A percentile compares a stretch with the other conserved stretches of the same genome.
Conservation (phyloP, 306 rosid species). For the Begonia fuchsioides region DNA sequence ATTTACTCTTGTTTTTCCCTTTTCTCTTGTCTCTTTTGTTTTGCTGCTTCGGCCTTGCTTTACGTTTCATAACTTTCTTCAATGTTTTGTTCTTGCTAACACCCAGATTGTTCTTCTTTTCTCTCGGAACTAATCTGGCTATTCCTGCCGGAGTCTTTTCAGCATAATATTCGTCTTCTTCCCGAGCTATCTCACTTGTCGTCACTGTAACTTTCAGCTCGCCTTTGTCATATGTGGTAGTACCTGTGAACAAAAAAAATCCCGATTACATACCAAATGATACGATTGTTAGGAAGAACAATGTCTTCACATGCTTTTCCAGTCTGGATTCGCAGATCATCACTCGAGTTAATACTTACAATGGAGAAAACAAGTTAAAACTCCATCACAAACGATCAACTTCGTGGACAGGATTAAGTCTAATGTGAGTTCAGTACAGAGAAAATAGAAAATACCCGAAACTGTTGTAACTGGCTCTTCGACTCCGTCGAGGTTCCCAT, state of each 20-base stretch:
- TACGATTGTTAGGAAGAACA: too few relatives aligned
- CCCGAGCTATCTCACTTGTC: slow-evolving; percentile 56
- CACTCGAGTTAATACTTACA: too few relatives aligned
- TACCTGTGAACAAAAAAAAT: slow-evolving; percentile 23
- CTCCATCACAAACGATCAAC: too few relatives aligned
- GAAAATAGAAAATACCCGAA: slow-evolving; percentile 39
- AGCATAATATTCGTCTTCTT: slow-evolving; percentile 38
- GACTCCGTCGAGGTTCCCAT: slow-evolving; percentile 18
- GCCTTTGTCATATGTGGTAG: slow-evolving; percentile 48
- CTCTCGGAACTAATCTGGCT: slow-evolving; percentile 20
- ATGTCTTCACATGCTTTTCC: too few relatives aligned
- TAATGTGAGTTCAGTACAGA: neutral
- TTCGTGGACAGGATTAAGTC: neutral
- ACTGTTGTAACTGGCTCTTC: slow-evolving; percentile 29
- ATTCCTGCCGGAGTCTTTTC: slow-evolving; percentile 21
- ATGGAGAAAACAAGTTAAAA: too few relatives aligned
- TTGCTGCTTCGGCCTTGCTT: slow-evolving; percentile 13
- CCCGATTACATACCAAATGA: too few relatives aligned
- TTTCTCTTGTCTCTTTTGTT: neutral
- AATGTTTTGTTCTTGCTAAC: slow-evolving; percentile 36
- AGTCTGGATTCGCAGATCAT: too few relatives aligned
- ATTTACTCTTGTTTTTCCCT: too few relatives aligned
- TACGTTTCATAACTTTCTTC: slow-evolving; percentile 39
- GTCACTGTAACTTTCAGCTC: slow-evolving; percentile 58
- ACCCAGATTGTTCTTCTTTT: slow-evolving; percentile 26